A percentile compares a stretch with the other conserved stretches of the same genome.
phyloP scores from a whole-genome alignment of 768 basidiomycete species.

The Cytidiella melzeri region DNA sequence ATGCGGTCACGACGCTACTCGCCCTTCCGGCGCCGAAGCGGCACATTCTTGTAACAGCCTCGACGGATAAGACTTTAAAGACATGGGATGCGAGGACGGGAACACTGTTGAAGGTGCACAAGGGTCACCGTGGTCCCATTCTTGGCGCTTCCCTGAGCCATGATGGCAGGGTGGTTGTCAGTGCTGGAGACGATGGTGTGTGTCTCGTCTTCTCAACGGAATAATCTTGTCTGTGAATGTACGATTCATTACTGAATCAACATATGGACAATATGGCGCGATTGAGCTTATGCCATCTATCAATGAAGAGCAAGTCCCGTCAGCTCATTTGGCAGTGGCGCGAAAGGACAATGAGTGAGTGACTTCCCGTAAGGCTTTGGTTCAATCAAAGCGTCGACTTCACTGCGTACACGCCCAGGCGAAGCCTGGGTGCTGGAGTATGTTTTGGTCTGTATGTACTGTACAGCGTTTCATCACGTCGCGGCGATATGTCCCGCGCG shows the following conservation, averaged over 20 bases:
- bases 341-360: too few species aligned
- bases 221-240: conserved; percentile 14
- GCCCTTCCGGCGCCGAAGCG: conserved; percentile 69
- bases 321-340: too few species aligned
- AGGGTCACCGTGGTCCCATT: conserved; percentile 75
- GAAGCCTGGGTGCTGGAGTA: too few species aligned
- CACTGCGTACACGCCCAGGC: too few species aligned
- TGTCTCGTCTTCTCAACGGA: conserved; percentile 80
- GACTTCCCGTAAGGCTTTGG: too few species aligned
- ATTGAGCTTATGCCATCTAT: neutral
- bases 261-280: neutral
- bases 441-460: too few species aligned
- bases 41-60: conserved; percentile 78
- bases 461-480: too few species aligned
- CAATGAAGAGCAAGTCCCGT: too few species aligned
- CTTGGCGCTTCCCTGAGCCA: conserved; percentile 69
- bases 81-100: conserved; percentile 95
- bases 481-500: too few species aligned
- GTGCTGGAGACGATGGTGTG: conserved; percentile 85
- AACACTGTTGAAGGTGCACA: conserved; percentile 67
- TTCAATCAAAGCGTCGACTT: too few species aligned
- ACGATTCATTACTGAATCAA: neutral
- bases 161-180: conserved; percentile 69
- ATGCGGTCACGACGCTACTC: conserved; percentile 78
- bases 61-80: conserved; percentile 78